A percentile compares a stretch with the other conserved stretches of the same genome.
Conservation (phyloP, 805 yeast species). For the Brettanomyces anomalus region DNA sequence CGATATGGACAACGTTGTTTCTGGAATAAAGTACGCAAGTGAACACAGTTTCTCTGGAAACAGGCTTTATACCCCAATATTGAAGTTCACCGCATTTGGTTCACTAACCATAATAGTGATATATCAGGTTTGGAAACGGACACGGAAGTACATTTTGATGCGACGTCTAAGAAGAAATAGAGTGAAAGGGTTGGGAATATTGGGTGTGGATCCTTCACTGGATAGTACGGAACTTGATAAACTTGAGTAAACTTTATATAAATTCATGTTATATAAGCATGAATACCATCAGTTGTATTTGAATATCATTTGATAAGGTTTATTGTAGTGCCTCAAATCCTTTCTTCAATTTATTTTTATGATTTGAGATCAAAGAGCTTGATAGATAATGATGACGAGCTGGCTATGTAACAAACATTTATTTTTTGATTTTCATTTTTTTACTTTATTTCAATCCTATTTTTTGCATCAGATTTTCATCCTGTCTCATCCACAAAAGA, state of each 20-base stretch:
- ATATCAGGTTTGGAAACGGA: neutral
- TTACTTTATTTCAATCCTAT: too few species aligned
- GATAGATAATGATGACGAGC: too few species aligned
- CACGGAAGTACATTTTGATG: neutral
- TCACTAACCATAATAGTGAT: neutral
- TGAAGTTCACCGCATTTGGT: neutral
- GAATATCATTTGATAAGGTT: too few species aligned
- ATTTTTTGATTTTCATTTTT: too few species aligned
- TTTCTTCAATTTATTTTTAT: too few species aligned
- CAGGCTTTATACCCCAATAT: neutral
- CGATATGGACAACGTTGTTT: conserved; percentile 4
- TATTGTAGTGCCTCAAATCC: too few species aligned
- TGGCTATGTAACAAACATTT: too few species aligned
- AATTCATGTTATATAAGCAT: too few species aligned
- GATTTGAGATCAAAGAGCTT: too few species aligned
- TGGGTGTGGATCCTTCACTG: conserved; percentile 8
- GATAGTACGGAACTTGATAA: conserved; percentile 9
- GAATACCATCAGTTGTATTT: too few species aligned
- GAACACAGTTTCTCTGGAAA: conserved; percentile 3
- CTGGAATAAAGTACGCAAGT: conserved; percentile 8
- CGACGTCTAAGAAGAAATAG: conserved; percentile 5
- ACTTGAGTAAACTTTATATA: neutral
- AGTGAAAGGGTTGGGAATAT: conserved; percentile 10
- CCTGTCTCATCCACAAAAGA: too few species aligned
- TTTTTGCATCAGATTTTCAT: too few species aligned